phyloP scores from a whole-genome alignment of 148 eudicot species.

The Persicaria maculosa region DNA sequence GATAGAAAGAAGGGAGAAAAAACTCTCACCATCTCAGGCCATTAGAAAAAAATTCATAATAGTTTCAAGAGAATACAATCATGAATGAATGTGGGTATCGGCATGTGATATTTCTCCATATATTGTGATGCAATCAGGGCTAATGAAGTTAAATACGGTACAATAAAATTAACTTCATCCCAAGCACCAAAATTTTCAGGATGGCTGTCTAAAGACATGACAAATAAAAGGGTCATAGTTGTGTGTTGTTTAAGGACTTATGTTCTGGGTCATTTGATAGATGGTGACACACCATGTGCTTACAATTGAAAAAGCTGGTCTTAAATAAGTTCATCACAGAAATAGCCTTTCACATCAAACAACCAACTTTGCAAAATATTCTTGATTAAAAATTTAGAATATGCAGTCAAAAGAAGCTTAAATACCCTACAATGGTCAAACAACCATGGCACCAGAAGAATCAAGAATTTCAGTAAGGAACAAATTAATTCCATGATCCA shows the following conservation, averaged over 20 bases:
- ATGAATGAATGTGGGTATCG: background rate
- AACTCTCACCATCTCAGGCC: background rate
- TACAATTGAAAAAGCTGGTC: background rate
- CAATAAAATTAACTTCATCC: background rate
- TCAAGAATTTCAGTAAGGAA: background rate
- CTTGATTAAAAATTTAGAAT: background rate
- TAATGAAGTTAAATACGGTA: background rate
- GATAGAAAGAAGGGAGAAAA: background rate
- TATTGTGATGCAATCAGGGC: background rate
- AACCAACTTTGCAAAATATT: background rate
- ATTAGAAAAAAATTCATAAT: background rate
- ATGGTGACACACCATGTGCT: background rate
- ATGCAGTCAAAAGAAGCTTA: background rate
- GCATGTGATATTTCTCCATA: background rate
- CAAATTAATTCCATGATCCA: background rate
- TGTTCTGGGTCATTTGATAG: background rate
- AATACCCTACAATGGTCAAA: background rate
- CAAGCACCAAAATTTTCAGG: background rate
- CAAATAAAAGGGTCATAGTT: background rate
- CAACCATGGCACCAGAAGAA: background rate
- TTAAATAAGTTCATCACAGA: background rate
- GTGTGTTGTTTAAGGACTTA: background rate
- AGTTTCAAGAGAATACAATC: background rate
- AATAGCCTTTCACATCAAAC: background rate
- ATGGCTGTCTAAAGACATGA: background rate